A percentile compares a stretch with the other conserved stretches of the same genome.
Evolutionary conservation across 768 basidiomycete genomes (phyloP).

Genomic region (Pleurotus sapidus): DNA sequence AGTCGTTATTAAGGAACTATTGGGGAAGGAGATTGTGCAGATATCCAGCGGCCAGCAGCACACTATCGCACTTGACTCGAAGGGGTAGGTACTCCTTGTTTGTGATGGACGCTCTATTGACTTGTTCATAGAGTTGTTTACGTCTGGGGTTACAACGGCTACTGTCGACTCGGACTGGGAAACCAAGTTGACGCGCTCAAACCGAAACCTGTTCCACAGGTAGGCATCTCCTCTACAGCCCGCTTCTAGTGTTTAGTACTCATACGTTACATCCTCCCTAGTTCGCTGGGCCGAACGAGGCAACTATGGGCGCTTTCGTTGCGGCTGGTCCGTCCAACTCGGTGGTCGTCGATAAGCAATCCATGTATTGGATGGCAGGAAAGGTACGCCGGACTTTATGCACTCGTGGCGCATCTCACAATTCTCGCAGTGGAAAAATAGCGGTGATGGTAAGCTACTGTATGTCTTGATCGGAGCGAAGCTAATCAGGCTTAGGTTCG

Average conservation of each 20-base stretch:
- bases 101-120: not conserved
- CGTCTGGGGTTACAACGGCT: constrained; percentile 89
- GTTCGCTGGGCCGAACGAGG: constrained; percentile 72
- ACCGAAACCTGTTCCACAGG: constrained; percentile 84
- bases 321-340: constrained; percentile 81
- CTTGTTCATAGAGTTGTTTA: constrained; percentile 59
- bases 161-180: constrained; percentile 87
- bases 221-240: constrained; percentile 20
- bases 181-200: constrained; percentile 79
- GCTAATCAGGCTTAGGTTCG: constrained; percentile 52
- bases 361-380: constrained; percentile 87
- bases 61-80: constrained; percentile 72
- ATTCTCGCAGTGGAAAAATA: constrained; percentile 80
- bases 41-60: constrained; percentile 90
- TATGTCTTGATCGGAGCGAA: constrained; percentile 1
- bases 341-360: constrained; percentile 79
- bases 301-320: constrained; percentile 61
- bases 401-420: not conserved
- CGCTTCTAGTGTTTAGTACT: not conserved
- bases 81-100: constrained; percentile 49
- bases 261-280: constrained; percentile 21
- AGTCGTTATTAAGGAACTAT: constrained; percentile 77
- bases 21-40: constrained; percentile 74
- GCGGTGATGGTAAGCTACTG: constrained; percentile 71
- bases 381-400: constrained; percentile 41